These are phyloP conservation scores for Yarrowia sp. DNA, from an alignment of 805 yeast genomes.

Conservation along the genomic window DNA sequence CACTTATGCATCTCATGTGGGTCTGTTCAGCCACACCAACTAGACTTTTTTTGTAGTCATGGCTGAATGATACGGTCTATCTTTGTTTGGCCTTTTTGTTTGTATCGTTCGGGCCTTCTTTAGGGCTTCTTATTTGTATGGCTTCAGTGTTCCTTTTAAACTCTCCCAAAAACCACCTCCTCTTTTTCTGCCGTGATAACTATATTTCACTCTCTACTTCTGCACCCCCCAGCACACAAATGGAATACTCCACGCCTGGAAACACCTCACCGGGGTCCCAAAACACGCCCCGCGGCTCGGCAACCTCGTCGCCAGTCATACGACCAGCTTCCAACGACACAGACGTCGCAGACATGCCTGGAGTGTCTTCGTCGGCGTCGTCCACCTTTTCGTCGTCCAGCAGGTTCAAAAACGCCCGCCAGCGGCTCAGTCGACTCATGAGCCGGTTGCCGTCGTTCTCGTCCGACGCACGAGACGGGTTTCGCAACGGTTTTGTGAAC, in stretches of 20 bases:
- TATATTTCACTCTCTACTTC: background rate
- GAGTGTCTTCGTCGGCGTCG: background rate
- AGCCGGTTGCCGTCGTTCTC: slow-evolving; percentile 6
- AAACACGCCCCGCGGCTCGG: background rate
- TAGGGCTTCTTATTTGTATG: background rate
- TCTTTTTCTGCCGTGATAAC: slow-evolving; percentile 17
- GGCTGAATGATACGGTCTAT: too few relatives aligned
- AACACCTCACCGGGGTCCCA: too few relatives aligned
- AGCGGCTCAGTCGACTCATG: slow-evolving; percentile 13
- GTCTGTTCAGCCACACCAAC: too few relatives aligned
- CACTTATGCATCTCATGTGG: too few relatives aligned
- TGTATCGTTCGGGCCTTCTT: too few relatives aligned
- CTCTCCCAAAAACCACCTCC: background rate
- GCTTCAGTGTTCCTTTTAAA: background rate
- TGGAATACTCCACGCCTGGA: slow-evolving; percentile 20
- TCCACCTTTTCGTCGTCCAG: slow-evolving; percentile 10
- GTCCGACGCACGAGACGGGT: slow-evolving; percentile 7
- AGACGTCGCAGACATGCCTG: background rate
- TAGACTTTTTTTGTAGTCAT: too few relatives aligned
- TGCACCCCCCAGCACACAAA: background rate
- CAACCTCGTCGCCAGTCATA: background rate
- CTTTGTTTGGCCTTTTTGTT: too few relatives aligned
- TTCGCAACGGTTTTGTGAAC: background rate
- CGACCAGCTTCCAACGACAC: slow-evolving; percentile 3
- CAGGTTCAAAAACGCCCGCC: slow-evolving; percentile 14